phyloP scores from a whole-genome alignment of 306 rosid species.

The Benincasa hispida region DNA sequence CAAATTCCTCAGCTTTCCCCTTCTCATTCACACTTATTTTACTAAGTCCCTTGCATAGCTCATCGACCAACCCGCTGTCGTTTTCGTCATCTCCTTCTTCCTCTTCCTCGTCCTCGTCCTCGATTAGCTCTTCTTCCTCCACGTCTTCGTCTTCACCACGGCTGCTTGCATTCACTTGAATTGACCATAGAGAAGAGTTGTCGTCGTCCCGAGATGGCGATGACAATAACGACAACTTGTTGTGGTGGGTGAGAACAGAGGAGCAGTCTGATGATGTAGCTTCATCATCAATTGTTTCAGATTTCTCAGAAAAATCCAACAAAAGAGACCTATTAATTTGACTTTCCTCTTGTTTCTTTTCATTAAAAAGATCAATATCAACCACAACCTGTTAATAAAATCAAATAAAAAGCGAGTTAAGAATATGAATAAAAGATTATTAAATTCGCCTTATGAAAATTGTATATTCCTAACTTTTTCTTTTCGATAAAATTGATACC shows the following conservation, averaged over 20 bases:
- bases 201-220: conserved; percentile 43
- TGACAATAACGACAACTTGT: conserved; percentile 10
- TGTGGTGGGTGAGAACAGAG: conserved; percentile 34
- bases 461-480: too few species aligned
- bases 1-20: conserved; percentile 27
- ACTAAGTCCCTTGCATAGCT: conserved; percentile 54
- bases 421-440: background rate
- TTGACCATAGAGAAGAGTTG: conserved; percentile 74
- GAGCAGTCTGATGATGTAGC: conserved; percentile 26
- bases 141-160: conserved; percentile 31
- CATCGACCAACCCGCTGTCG: conserved; percentile 31
- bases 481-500: too few species aligned
- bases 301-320: conserved; percentile 75
- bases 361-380: conserved; percentile 20
- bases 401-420: background rate
- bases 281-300: conserved; percentile 25
- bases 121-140: conserved; percentile 20
- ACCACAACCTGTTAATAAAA: conserved; percentile 22
- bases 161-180: conserved; percentile 68
- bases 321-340: conserved; percentile 49
- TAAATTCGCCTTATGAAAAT: too few species aligned
- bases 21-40: conserved; percentile 48
- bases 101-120: conserved; percentile 24
- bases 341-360: conserved; percentile 23
- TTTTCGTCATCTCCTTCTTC: conserved; percentile 13